Percentiles rank a stretch among this genome's conserved stretches.
These are phyloP conservation scores for Aspergillus bertholletiae DNA, from an alignment of 495 filamentous ascomycete genomes.

Conservation along the genomic window DNA sequence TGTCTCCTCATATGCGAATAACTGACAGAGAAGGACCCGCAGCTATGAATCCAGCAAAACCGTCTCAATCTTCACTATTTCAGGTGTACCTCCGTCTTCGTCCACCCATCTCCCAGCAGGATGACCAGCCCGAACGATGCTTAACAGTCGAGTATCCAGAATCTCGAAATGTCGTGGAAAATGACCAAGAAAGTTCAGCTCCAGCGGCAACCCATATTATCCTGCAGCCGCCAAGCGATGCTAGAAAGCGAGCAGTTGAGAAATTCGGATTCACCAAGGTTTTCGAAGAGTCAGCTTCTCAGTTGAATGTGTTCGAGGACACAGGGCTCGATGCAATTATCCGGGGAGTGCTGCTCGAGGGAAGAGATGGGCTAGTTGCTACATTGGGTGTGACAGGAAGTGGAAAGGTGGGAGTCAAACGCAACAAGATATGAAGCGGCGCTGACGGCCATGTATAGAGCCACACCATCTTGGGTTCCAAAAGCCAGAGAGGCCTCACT, in stretches of 20 bases:
- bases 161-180: conserved; percentile 7
- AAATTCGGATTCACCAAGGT: conserved; percentile 92
- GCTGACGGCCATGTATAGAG: conserved; percentile 53
- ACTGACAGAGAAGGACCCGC: conserved; percentile 9
- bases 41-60: conserved; percentile 38
- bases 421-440: conserved; percentile 8
- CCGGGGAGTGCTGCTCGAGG: conserved; percentile 73
- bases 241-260: conserved; percentile 79
- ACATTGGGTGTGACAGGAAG: conserved; percentile 94
- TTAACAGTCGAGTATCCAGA: conserved; percentile 66
- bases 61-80: conserved; percentile 65
- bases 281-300: conserved; percentile 79
- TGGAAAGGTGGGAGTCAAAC: conserved; percentile 69
- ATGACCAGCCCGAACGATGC: conserved; percentile 61
- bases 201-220: conserved; percentile 73
- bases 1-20: background rate
- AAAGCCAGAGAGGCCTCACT: conserved; percentile 79
- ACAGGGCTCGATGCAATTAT: conserved; percentile 72
- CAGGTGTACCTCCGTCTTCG: conserved; percentile 90
- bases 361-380: conserved; percentile 84
- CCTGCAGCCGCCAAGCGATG: conserved; percentile 75
- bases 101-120: conserved; percentile 53
- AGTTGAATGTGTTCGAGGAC: conserved; percentile 84
- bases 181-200: conserved; percentile 30
- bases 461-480: conserved; percentile 93